A percentile compares a stretch with the other conserved stretches of the same genome.
Conservation (phyloP, 2,329 filamentous ascomycete genomes). For the Myriosclerotinia scirpicola region DNA sequence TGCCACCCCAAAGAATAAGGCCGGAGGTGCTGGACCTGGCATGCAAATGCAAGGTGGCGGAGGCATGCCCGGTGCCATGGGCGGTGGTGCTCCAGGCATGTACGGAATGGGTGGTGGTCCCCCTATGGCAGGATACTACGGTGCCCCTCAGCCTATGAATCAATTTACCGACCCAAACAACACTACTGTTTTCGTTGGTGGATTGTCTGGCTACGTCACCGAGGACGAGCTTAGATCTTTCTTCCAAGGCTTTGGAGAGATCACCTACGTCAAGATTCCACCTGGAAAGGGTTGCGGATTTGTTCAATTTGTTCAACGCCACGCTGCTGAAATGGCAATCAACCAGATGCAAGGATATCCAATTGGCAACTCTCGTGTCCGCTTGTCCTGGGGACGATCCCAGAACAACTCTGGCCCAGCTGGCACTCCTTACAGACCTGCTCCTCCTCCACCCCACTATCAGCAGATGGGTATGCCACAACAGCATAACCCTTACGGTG, state of each 20-base stretch:
- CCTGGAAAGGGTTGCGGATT: slow-evolving; percentile 99
- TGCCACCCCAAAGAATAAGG: slow-evolving; percentile 92
- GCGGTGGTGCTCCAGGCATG: slow-evolving; percentile 52
- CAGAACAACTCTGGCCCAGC: slow-evolving; percentile 99
- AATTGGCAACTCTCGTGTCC: slow-evolving; percentile 96
- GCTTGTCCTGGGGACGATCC: slow-evolving; percentile 93
- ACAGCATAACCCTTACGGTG: slow-evolving; percentile 39
- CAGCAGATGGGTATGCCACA: slow-evolving; percentile 56
- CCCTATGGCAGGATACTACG: slow-evolving; percentile 67
- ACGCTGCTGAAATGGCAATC: slow-evolving; percentile 99
- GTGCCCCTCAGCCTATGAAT: slow-evolving; percentile 84
- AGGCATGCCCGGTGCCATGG: slow-evolving; percentile 51
- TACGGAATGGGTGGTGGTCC: slow-evolving; percentile 61
- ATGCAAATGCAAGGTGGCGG: slow-evolving; percentile 47
- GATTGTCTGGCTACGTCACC: slow-evolving; percentile 95
- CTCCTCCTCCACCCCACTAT: slow-evolving; percentile 75
- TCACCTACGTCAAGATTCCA: slow-evolving; percentile 99
- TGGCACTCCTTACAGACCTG: slow-evolving; percentile 94
- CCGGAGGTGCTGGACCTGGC: slow-evolving; percentile 51
- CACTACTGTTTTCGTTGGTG: slow-evolving; percentile 97
- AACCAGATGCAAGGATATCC: slow-evolving; percentile 99
- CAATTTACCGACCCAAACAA: slow-evolving; percentile 99
- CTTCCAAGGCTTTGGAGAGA: slow-evolving; percentile 99
- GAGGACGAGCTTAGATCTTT: slow-evolving; percentile 99
- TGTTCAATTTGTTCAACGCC: slow-evolving; percentile 97